These are phyloP conservation scores for Paecilomyces sp. DNA, from an alignment of 2,329 filamentous ascomycete genomes.

Conservation along the genomic window DNA sequence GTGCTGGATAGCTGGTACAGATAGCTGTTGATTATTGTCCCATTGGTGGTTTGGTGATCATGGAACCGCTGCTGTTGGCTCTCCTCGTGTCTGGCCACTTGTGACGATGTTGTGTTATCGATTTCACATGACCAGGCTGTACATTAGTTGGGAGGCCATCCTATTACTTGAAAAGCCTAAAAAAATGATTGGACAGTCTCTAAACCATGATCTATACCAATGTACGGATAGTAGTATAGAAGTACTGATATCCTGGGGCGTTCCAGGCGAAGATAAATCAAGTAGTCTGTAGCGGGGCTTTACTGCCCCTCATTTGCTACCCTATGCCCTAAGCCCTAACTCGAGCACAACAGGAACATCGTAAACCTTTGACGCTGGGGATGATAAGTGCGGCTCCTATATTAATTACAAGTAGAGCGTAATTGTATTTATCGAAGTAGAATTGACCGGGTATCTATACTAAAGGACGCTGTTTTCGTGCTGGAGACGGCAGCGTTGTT, in stretches of 20 bases:
- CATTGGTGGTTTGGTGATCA: neutral
- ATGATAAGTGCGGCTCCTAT: neutral
- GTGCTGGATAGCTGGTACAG: neutral
- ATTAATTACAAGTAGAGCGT: neutral
- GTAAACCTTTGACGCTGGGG: too few species aligned
- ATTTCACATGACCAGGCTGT: neutral
- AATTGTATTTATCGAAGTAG: neutral
- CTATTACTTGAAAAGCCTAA: neutral
- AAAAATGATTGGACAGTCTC: neutral
- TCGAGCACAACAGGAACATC: neutral
- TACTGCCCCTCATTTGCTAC: slow-evolving; percentile 21
- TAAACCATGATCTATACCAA: neutral
- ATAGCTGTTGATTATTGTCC: neutral
- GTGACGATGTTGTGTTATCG: neutral
- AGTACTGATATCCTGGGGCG: slow-evolving; percentile 1
- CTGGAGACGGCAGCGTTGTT: neutral
- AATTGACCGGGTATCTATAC: neutral
- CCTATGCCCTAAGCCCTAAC: slow-evolving; percentile 28
- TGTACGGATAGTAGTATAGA: neutral
- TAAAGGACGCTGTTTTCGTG: neutral
- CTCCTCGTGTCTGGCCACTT: neutral
- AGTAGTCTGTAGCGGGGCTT: neutral
- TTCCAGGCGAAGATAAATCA: slow-evolving; percentile 3
- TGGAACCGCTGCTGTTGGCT: neutral
- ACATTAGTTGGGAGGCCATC: neutral